phyloP scores from a whole-genome alignment of 73 alveolate genomes.

The Paramecium sexaurelia region DNA sequence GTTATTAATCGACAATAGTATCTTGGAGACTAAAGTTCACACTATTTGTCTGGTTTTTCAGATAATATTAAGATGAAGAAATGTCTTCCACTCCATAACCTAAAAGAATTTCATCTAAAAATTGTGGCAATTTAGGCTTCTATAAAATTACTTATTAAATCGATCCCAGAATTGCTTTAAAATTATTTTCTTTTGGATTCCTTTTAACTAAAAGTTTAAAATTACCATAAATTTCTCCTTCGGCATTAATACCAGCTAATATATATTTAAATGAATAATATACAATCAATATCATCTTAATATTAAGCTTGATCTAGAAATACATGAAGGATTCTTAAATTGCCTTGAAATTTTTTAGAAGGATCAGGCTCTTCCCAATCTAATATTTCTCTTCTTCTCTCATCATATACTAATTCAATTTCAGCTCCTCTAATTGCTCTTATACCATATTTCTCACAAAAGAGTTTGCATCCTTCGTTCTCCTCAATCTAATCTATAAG shows the following conservation, averaged over 20 bases:
- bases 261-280: not conserved
- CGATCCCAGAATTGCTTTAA: not conserved
- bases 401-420: conserved; percentile 41
- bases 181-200: conserved; percentile 49
- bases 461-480: conserved; percentile 31
- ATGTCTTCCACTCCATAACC: conserved; percentile 31
- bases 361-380: conserved; percentile 47
- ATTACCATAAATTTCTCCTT: conserved; percentile 51
- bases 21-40: not conserved
- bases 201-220: not conserved
- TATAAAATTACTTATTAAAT: not conserved
- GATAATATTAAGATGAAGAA: not conserved
- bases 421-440: conserved; percentile 56
- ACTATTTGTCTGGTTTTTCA: not conserved
- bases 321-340: conserved; percentile 12
- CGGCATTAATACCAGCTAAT: conserved; percentile 25
- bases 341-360: conserved; percentile 1
- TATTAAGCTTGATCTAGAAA: conserved; percentile 28
- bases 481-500: conserved; percentile 6
- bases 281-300: conserved; percentile 25
- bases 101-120: not conserved
- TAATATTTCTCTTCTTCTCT: conserved; percentile 41
- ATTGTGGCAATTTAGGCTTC: not conserved
- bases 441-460: conserved; percentile 46
- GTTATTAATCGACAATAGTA: conserved; percentile 13